Percentiles rank a stretch among this genome's conserved stretches.
Evolutionary conservation across 176 grass and related monocot species (phyloP).

Genomic region (Phoenix roebelenii): DNA sequence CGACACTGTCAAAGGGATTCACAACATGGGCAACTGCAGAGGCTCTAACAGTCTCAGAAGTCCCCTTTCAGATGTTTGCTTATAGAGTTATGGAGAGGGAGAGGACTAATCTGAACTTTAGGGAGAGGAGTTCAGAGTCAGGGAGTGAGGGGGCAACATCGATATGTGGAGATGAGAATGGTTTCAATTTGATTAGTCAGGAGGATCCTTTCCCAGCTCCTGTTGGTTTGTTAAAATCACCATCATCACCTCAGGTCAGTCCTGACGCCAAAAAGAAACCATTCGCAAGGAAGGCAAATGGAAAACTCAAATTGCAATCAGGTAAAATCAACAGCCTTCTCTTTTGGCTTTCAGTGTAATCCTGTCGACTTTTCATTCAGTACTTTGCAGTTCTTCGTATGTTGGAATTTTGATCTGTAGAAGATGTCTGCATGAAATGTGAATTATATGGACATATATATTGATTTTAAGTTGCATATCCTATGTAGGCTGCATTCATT

Average conservation of each 20-base stretch:
- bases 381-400: no score
- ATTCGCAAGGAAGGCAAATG: neutral
- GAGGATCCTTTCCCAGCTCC: neutral
- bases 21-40: constrained; percentile 1
- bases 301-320: constrained; percentile 4
- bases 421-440: no score
- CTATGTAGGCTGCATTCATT: no score
- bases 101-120: constrained; percentile 10
- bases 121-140: constrained; percentile 15
- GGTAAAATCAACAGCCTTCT: no score
- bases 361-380: no score
- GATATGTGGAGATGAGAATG: constrained; percentile 17
- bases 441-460: no score
- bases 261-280: neutral
- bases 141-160: constrained; percentile 13
- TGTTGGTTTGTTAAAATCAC: neutral
- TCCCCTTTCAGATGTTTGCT: constrained; percentile 20
- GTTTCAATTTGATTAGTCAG: neutral
- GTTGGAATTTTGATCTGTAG: no score
- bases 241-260: neutral
- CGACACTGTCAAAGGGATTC: neutral
- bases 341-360: no score
- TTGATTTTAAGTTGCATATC: no score
- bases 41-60: neutral
- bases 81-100: constrained; percentile 9